A percentile compares a stretch with the other conserved stretches of the same genome.
phyloP scores from a whole-genome alignment of 2,329 filamentous ascomycete species.

The Colletotrichum higginsianum region DNA sequence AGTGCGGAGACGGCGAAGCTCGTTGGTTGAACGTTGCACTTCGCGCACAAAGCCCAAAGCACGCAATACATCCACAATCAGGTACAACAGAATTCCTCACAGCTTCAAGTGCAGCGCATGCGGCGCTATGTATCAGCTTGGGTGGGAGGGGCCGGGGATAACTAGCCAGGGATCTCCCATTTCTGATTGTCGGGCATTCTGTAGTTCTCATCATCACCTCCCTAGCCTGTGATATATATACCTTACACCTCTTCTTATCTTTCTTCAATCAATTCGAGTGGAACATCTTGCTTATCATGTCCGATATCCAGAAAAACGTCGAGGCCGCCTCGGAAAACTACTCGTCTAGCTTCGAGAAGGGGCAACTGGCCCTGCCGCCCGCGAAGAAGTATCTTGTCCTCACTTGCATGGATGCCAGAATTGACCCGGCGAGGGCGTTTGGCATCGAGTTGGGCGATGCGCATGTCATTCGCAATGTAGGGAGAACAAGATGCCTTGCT shows the following conservation, averaged over 20 bases:
- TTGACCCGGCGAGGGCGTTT: slow-evolving; percentile 78
- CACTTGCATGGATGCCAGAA: slow-evolving; percentile 87
- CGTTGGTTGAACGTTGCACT: slow-evolving; percentile 18
- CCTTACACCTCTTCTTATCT: background rate
- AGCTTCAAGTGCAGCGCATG: background rate
- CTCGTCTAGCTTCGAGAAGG: slow-evolving; percentile 70
- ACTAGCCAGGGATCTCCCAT: slow-evolving; percentile 15
- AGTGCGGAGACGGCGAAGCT: slow-evolving; percentile 25
- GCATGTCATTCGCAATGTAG: slow-evolving; percentile 80
- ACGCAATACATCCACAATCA: slow-evolving; percentile 40
- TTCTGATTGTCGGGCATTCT: background rate
- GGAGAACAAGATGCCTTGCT: background rate
- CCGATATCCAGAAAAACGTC: slow-evolving; percentile 40
- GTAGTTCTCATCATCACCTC: background rate
- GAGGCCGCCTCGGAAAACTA: slow-evolving; percentile 40
- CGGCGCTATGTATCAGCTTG: background rate
- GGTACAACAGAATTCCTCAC: slow-evolving; percentile 7
- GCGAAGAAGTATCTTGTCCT: slow-evolving; percentile 76
- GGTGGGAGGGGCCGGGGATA: slow-evolving; percentile 10
- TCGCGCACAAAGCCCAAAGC: slow-evolving; percentile 27
- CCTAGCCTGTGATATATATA: background rate
- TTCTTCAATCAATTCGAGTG: background rate
- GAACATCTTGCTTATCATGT: slow-evolving; percentile 20
- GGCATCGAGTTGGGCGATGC: slow-evolving; percentile 82
- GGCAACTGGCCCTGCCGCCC: slow-evolving; percentile 76